phyloP scores from a whole-genome alignment of 2,329 filamentous ascomycete genomes.

The Pseudogymnoascus sp. region DNA sequence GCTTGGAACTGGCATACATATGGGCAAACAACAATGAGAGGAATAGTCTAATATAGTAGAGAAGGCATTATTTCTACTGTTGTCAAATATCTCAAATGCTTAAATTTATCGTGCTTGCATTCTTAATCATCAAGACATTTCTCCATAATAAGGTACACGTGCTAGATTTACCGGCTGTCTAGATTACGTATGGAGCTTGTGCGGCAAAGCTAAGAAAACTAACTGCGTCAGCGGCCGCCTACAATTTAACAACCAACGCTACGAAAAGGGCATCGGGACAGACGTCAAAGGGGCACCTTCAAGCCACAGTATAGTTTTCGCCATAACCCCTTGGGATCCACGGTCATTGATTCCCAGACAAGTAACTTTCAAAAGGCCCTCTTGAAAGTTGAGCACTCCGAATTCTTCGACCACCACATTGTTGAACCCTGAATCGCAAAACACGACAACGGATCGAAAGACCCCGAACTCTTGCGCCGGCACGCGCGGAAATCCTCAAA shows the following conservation, averaged over 20 bases:
- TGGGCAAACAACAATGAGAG: background rate
- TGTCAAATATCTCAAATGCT: background rate
- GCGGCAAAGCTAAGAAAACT: slow-evolving; percentile 9
- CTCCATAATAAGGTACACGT: background rate
- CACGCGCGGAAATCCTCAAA: slow-evolving; percentile 1
- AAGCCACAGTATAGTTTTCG: background rate
- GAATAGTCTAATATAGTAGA: background rate
- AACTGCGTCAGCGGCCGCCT: slow-evolving; percentile 7
- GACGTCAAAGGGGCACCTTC: slow-evolving; percentile 6
- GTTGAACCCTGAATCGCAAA: slow-evolving; percentile 4
- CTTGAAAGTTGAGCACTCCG: background rate
- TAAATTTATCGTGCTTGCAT: background rate
- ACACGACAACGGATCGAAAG: background rate
- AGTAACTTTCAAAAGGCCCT: background rate
- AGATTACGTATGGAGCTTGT: slow-evolving; percentile 7
- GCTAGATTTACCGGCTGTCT: background rate
- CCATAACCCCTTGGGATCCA: background rate
- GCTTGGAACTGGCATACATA: background rate
- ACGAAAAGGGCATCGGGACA: slow-evolving; percentile 2
- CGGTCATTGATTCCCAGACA: background rate
- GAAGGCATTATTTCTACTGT: background rate
- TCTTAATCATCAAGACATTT: background rate
- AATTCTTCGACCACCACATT: background rate
- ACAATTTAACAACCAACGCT: slow-evolving; percentile 5
- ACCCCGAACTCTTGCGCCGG: slow-evolving; percentile 10